Base-by-base conservation (phyloP, 2,329 filamentous ascomycete genomes). In the Xylariaceae sp. region DNA sequence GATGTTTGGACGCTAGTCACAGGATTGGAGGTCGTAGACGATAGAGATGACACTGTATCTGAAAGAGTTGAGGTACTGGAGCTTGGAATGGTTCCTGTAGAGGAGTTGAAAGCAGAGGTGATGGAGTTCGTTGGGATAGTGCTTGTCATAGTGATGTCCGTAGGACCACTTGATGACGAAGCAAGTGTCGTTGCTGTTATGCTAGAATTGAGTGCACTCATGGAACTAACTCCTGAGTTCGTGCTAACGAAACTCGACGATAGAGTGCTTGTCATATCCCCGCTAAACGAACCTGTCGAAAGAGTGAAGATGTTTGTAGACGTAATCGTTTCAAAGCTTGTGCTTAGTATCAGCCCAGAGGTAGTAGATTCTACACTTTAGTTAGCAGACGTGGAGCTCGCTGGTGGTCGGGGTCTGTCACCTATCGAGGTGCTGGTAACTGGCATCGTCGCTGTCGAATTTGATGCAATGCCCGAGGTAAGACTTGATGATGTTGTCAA, bases 151-250 rank as follows among this genome's bases (percentile, higher is more conserved):
- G 45, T 49, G 2, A 17, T 30, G 18, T 49, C 44, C 1, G 39
- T 22, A 6, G 51, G 27, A 3, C n/a, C n/a, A 32, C 39, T 39
- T 7, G n/a, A 11, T 18, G 48, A 45, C 19, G 18, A 38, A 19
- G 30, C 42, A 11, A 42, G 35, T 12, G 11, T 35, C 6, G n/a
- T 30, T 11, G 15, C 7, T 11, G 45, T 38, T 9, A 35, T 40
- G n/a, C 39, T 54, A 7, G 31, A 43, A 30, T 48, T 42, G 11
- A 40, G 43, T 11, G 30, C 32, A 11, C 22, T 39, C n/a, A 10
- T 14, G 7, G 22, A 27, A 27, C 22, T 27, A 27, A 7, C 22
- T 27, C 22, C 22, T 27, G 22, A 5, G 4, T 27, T 4, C 7
- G 22, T 27, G 7, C 22, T 27, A 27, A 7, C 22, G 22, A 7